Evolutionary conservation across 176 grass and related monocot species (phyloP).

Genomic region (Musa beccarii): DNA sequence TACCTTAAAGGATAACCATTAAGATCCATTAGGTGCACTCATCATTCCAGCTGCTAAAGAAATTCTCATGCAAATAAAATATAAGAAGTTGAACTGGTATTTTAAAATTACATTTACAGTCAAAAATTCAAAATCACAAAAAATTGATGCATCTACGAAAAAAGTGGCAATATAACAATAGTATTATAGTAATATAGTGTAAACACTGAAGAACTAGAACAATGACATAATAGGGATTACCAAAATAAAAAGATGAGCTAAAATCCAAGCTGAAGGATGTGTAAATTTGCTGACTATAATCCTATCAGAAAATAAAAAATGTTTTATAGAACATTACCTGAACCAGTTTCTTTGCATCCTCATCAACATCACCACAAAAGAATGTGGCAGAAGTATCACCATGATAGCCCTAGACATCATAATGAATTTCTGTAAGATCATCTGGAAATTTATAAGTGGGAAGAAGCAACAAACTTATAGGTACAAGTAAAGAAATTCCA

Average conservation of each 20-base stretch:
- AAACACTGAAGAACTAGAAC: neutral
- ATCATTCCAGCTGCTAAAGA: neutral
- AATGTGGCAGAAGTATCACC: conserved; percentile 95
- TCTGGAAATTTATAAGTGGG: neutral
- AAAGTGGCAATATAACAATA: neutral
- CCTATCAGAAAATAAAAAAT: neutral
- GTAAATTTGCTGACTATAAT: neutral
- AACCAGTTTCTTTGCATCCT: conserved; percentile 79
- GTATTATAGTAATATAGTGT: too few species aligned
- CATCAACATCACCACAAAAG: conserved; percentile 74
- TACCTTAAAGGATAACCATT: conserved; percentile 32
- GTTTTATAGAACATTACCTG: conserved; percentile 37
- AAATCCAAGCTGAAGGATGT: neutral
- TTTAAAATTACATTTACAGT: neutral
- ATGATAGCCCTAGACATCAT: conserved; percentile 75
- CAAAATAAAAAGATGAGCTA: neutral
- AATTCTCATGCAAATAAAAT: neutral
- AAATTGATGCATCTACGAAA: neutral
- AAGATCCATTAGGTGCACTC: neutral
- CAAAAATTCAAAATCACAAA: neutral
- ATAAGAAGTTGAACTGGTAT: neutral
- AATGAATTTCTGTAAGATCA: neutral
- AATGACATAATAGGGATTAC: neutral
- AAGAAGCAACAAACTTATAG: conserved; percentile 3
- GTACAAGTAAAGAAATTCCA: neutral